A percentile compares a stretch with the other conserved stretches of the same genome.
phyloP scores from a whole-genome alignment of 75 land plant genomes.

The Chamaecyparis obtusa region DNA sequence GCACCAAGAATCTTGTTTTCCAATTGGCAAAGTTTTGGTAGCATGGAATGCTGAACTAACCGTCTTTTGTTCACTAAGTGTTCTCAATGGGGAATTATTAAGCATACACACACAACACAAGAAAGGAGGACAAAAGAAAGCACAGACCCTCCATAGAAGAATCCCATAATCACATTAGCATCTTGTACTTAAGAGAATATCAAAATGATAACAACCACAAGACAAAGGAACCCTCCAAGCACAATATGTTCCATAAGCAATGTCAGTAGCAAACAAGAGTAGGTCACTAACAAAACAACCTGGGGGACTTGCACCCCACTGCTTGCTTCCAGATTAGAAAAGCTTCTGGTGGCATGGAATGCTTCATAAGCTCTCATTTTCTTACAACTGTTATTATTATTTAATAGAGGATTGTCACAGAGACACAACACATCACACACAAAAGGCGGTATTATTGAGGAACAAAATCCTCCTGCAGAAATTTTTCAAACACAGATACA shows the following conservation, averaged over 20 bases:
- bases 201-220: background rate
- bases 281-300: background rate
- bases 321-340: background rate
- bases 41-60: background rate
- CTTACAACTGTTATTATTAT: background rate
- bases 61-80: background rate
- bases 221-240: background rate
- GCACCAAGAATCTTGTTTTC: background rate
- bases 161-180: background rate
- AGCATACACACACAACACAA: background rate
- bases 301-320: background rate
- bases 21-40: background rate
- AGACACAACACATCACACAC: background rate
- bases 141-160: background rate
- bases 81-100: background rate
- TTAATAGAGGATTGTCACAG: background rate
- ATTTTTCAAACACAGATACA: background rate
- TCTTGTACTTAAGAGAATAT: background rate
- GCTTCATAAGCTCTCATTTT: background rate
- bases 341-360: background rate
- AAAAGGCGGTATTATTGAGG: background rate
- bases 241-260: background rate
- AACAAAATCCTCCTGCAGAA: background rate
- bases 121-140: background rate
- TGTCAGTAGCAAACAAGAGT: background rate